Conservation (phyloP, 1,139 yeast species). For the Scheffersomyces insectosa region DNA sequence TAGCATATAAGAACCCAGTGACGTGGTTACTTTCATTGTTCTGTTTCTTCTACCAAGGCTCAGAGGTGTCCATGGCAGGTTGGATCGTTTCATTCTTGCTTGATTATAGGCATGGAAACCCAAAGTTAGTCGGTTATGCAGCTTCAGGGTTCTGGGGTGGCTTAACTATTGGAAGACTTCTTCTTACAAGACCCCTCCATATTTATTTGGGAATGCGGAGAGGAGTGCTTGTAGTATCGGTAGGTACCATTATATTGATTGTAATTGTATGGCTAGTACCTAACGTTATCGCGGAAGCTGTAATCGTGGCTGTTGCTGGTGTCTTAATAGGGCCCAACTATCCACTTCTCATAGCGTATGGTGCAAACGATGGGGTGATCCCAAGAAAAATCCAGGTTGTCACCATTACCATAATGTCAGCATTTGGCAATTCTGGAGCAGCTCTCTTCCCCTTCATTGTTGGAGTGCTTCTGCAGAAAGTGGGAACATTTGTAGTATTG, state of each 20-base stretch:
- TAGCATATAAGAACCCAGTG: conserved; percentile 37
- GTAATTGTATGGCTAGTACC: conserved; percentile 46
- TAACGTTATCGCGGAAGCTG: conserved; percentile 38
- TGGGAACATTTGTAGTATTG: conserved; percentile 53
- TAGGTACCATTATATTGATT: conserved; percentile 33
- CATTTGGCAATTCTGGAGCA: conserved; percentile 60
- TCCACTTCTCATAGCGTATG: conserved; percentile 49
- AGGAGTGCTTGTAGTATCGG: conserved; percentile 34
- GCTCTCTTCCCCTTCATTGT: conserved; percentile 57
- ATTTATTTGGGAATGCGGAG: conserved; percentile 45
- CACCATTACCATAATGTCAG: conserved; percentile 52
- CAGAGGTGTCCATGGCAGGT: conserved; percentile 66
- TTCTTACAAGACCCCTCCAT: conserved; percentile 41
- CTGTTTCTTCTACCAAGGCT: conserved; percentile 62
- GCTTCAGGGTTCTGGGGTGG: conserved; percentile 74
- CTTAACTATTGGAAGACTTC: conserved; percentile 56
- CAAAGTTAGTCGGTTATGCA: conserved; percentile 52
- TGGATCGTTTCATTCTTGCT: conserved; percentile 66
- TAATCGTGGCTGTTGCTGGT: conserved; percentile 47
- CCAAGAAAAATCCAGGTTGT: conserved; percentile 54
- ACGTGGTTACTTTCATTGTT: conserved; percentile 57
- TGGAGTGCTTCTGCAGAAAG: conserved; percentile 47
- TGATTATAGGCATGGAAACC: conserved; percentile 50
- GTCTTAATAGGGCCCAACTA: conserved; percentile 52
- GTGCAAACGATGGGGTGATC: conserved; percentile 33